Evolutionary conservation across 2,329 filamentous ascomycete genomes (phyloP), one percentile per base, ranked within the genome.

Genomic region (Penicillium digitatum): DNA sequence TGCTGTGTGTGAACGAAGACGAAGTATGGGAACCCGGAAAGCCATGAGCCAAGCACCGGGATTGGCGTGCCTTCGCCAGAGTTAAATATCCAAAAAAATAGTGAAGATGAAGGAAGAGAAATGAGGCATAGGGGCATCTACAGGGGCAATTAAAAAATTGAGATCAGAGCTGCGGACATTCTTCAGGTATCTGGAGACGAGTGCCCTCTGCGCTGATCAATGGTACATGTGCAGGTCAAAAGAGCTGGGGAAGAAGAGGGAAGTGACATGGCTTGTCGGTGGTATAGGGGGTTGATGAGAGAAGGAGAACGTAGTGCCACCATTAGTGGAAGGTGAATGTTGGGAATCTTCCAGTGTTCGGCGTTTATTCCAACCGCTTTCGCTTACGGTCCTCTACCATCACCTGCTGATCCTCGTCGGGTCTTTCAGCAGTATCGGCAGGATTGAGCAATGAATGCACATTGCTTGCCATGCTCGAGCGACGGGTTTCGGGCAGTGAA

Each of bases 381-480:
- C 84, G 77, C 74, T 86, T 87, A 57, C 85, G 76, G 55, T 86
- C 83, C 20, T 85, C 83, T 46, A 73, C 72, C 51, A 78, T 76
- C 24, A 47, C 52, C 27, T 78, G 76, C 55, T 84, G 78, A 55
- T 87, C 85, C 66, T 87, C 85, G 43, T 85, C 84, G 20, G 83
- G 81, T 55, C 84, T 73, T 69, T 88, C 86, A 2, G 81, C 82
- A 1, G 85, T 87, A 61, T 87, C 85, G 14, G 85, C 83, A 6
- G 86, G 86, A 62, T 88, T 88, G 1, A 88, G 76, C 24, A 88
- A 71, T 6, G 81, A 84, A 67, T 87, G 84, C 22, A 87, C 82
- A 62, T 86, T 88, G 62, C 85, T 87, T 7, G 86, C 86, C 86
- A 88, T 88, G 65, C 85, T 88, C 26, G 83, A 85, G 57, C 86